Conservation (phyloP, 768 basidiomycete species). For the Lactifluus volemus region DNA sequence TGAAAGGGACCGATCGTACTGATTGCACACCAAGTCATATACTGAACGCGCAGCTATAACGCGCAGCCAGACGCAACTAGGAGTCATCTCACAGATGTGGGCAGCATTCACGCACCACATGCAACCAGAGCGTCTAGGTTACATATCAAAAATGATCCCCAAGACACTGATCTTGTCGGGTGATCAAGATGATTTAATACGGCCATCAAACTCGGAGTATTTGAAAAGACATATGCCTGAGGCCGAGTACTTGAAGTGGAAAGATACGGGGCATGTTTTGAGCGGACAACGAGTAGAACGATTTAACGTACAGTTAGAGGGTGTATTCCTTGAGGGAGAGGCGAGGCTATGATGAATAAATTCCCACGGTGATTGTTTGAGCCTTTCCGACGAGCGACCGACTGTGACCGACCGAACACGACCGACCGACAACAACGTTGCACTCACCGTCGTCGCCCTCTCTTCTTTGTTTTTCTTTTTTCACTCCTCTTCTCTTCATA, state of each 20-base stretch:
- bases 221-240: slow-evolving; percentile 51
- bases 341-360: background rate
- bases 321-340: slow-evolving; percentile 34
- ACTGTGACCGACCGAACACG: background rate
- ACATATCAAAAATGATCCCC: slow-evolving; percentile 43
- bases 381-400: background rate
- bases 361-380: slow-evolving; percentile 16
- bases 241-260: slow-evolving; percentile 48
- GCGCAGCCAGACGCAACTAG: slow-evolving; percentile 49
- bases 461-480: background rate
- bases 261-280: slow-evolving; percentile 56
- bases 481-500: background rate
- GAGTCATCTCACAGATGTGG: slow-evolving; percentile 63
- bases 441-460: background rate
- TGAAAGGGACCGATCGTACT: background rate
- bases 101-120: slow-evolving; percentile 61
- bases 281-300: slow-evolving; percentile 38
- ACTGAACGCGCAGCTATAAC: slow-evolving; percentile 41
- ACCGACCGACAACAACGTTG: slow-evolving; percentile 11
- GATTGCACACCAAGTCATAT: slow-evolving; percentile 31
- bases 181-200: slow-evolving; percentile 53
- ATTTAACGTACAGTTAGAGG: slow-evolving; percentile 52
- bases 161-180: slow-evolving; percentile 65
- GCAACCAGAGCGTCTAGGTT: slow-evolving; percentile 23
- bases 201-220: slow-evolving; percentile 39